These are phyloP conservation scores for Hypoxylon trugodes DNA, from an alignment of 495 filamentous ascomycete species.

Conservation along the genomic window DNA sequence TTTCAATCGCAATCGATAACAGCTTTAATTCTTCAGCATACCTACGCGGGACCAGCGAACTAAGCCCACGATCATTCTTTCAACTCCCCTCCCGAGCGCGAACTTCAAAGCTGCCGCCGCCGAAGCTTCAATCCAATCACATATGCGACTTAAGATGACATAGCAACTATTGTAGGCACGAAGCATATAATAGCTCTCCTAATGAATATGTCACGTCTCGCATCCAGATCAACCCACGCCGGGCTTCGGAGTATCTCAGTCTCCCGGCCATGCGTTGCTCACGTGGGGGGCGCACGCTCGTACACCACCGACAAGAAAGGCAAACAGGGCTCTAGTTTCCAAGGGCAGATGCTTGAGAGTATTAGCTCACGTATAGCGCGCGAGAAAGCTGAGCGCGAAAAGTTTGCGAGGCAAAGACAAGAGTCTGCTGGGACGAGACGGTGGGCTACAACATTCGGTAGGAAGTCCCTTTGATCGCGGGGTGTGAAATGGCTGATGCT, in stretches of 20 bases:
- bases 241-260: slow-evolving; percentile 27
- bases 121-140: no score
- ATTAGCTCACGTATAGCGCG: slow-evolving; percentile 77
- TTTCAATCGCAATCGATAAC: slow-evolving; percentile 7
- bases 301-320: slow-evolving; percentile 42
- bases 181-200: neutral
- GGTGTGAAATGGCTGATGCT: slow-evolving; percentile 3
- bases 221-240: slow-evolving; percentile 24
- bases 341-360: slow-evolving; percentile 87
- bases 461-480: slow-evolving; percentile 16
- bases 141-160: slow-evolving; percentile 12
- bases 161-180: neutral
- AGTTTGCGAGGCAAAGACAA: slow-evolving; percentile 66
- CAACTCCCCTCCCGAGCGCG: slow-evolving; percentile 1
- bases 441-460: slow-evolving; percentile 72
- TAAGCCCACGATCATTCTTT: no score
- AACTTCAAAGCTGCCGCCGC: no score
- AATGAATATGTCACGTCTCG: slow-evolving; percentile 39
- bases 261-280: slow-evolving; percentile 23
- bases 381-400: slow-evolving; percentile 74
- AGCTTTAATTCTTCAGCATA: neutral
- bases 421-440: slow-evolving; percentile 63
- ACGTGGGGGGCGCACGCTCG: slow-evolving; percentile 11
- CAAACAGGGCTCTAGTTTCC: slow-evolving; percentile 65
- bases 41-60: no score